phyloP scores from a whole-genome alignment of 1,139 yeast species.

The Suhomyces maxii region DNA sequence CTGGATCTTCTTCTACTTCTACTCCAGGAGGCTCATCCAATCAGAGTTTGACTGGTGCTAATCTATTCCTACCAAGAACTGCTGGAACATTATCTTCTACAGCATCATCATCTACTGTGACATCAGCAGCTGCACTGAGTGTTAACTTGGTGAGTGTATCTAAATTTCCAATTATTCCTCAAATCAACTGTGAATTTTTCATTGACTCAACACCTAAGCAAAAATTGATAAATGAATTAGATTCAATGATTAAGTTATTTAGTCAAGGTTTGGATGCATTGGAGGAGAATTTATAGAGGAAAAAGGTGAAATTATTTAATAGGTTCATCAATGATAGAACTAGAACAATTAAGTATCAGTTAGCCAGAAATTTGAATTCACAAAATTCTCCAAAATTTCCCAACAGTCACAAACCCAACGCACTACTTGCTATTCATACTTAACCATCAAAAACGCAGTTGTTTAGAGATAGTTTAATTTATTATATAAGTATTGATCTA shows the following conservation, averaged over 20 bases:
- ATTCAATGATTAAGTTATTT: constrained; percentile 40
- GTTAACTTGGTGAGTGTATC: not conserved
- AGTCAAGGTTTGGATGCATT: constrained; percentile 44
- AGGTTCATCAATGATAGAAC: not conserved
- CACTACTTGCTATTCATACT: too few species aligned
- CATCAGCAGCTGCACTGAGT: not conserved
- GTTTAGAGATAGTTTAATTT: too few species aligned
- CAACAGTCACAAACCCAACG: too few species aligned
- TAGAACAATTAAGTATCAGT: not conserved
- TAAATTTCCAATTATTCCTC: constrained; percentile 41
- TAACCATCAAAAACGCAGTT: too few species aligned
- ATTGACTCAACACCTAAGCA: constrained; percentile 38
- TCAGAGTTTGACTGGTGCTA: constrained; percentile 10
- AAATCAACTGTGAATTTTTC: constrained; percentile 40
- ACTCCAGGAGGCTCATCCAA: constrained; percentile 4
- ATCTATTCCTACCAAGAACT: constrained; percentile 10
- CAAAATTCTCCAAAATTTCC: too few species aligned
- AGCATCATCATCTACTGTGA: not conserved
- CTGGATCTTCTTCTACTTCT: constrained; percentile 11
- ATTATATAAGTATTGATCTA: too few species aligned
- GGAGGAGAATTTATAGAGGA: constrained; percentile 22
- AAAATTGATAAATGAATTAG: constrained; percentile 39
- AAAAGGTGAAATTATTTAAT: too few species aligned
- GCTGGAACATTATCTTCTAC: constrained; percentile 6
- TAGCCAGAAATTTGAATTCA: too few species aligned